Conservation (phyloP, 2,329 filamentous ascomycete genomes). For the Cladophialophora immunda region DNA sequence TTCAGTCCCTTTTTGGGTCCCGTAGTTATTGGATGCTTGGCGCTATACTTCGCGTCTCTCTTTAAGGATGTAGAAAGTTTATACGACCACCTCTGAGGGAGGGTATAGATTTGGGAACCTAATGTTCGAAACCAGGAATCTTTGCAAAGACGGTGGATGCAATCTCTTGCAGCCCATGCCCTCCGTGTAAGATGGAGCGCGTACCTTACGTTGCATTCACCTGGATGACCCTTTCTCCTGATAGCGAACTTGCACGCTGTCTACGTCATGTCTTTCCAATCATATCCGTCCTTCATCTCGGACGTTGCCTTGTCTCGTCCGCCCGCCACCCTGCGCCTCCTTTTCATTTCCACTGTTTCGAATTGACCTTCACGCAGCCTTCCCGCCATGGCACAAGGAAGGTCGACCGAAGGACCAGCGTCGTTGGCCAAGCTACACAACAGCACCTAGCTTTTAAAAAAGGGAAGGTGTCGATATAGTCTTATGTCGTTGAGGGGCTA, state of each 20-base stretch:
- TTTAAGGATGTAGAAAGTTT: constrained; percentile 14
- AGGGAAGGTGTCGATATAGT: no score
- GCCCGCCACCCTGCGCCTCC: neutral
- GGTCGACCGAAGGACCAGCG: no score
- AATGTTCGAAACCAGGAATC: constrained; percentile 19
- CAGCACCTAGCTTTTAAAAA: no score
- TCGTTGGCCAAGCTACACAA: no score
- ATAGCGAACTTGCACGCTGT: constrained; percentile 11
- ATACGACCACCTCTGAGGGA: constrained; percentile 7
- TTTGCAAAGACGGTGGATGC: constrained; percentile 11
- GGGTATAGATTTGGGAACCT: constrained; percentile 14
- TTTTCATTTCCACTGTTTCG: neutral
- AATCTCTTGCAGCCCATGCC: constrained; percentile 1
- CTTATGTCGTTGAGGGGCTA: no score
- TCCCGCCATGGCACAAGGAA: no score
- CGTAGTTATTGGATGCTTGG: constrained; percentile 8
- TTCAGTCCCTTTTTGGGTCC: constrained; percentile 9
- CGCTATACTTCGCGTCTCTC: constrained; percentile 5
- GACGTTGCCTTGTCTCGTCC: constrained; percentile 1
- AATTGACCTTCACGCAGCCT: no score
- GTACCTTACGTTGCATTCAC: constrained; percentile 9
- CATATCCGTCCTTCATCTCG: neutral
- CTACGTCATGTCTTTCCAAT: constrained; percentile 7
- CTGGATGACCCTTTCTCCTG: constrained; percentile 7
- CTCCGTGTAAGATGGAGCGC: constrained; percentile 15